These are phyloP conservation scores for Elasticomyces elasticus DNA, from an alignment of 495 filamentous ascomycete species.

Conservation along the genomic window DNA sequence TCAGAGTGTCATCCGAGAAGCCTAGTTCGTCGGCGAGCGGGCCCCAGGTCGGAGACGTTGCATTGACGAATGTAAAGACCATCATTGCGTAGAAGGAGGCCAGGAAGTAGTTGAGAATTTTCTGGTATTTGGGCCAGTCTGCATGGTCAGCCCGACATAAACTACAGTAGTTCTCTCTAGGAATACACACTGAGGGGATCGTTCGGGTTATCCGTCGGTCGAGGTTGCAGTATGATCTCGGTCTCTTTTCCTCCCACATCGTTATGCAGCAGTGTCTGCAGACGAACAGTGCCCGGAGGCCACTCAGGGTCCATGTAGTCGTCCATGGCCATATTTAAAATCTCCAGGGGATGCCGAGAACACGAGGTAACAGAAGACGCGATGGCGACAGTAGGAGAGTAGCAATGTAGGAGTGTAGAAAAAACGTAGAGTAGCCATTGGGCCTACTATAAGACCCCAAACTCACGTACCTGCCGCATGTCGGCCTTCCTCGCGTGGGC, in stretches of 20 bases:
- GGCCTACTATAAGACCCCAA: not conserved
- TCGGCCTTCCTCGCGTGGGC: not conserved
- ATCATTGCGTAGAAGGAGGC: constrained; percentile 35
- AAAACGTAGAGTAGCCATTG: not conserved
- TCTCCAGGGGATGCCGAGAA: not conserved
- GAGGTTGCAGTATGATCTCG: constrained; percentile 16
- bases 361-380: not conserved
- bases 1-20: constrained; percentile 32
- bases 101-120: constrained; percentile 33
- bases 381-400: not conserved
- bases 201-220: constrained; percentile 13
- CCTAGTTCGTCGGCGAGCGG: constrained; percentile 33
- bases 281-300: constrained; percentile 16
- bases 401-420: not conserved
- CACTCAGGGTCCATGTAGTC: constrained; percentile 12
- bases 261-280: constrained; percentile 5
- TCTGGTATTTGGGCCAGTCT: constrained; percentile 25
- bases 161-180: not conserved
- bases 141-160: not conserved
- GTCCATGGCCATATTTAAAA: not conserved
- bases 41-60: constrained; percentile 36
- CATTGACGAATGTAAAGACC: constrained; percentile 34
- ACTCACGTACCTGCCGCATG: not conserved
- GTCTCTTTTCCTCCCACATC: not conserved
- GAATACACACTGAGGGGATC: constrained; percentile 1